A percentile compares a stretch with the other conserved stretches of the same genome.
Conservation (phyloP, 306 rosid genomes). For the Lathyrus sativus region DNA sequence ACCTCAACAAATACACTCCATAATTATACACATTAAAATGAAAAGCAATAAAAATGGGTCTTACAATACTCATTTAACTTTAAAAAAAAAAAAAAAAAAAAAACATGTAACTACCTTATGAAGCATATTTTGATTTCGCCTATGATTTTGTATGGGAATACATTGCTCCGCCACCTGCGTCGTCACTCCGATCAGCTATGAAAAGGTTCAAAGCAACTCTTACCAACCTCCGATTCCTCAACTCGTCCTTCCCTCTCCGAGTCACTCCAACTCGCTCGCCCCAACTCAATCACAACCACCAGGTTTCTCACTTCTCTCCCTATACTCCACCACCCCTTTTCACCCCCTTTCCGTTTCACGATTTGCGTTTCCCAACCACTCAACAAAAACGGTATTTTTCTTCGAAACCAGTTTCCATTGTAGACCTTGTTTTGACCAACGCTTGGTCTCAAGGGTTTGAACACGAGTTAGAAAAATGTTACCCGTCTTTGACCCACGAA, state of each 20-base stretch:
- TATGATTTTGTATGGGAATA: not conserved
- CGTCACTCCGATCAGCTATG: constrained; percentile 45
- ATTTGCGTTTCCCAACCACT: constrained; percentile 34
- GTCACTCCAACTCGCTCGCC: constrained; percentile 40
- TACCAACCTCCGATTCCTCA: constrained; percentile 49
- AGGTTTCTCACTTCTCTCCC: constrained; percentile 58
- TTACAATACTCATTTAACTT: too few species aligned
- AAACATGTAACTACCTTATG: too few species aligned
- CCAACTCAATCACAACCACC: constrained; percentile 30
- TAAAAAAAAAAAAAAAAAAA: too few species aligned
- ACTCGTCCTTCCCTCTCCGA: constrained; percentile 49
- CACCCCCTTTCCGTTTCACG: constrained; percentile 34
- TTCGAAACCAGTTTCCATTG: constrained; percentile 61
- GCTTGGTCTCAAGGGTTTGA: constrained; percentile 75
- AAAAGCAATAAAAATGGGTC: too few species aligned
- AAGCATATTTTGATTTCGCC: not conserved
- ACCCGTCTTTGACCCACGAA: constrained; percentile 61
- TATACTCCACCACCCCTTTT: constrained; percentile 38
- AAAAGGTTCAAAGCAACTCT: constrained; percentile 52
- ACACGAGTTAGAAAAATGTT: constrained; percentile 49
- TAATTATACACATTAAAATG: too few species aligned
- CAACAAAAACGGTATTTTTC: constrained; percentile 55
- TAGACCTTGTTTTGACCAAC: constrained; percentile 54
- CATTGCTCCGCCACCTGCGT: not conserved
- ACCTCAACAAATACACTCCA: too few species aligned